Base-by-base conservation (phyloP, 371 early-diverging fungal genomes). In the Phascolomyces articulosus region DNA sequence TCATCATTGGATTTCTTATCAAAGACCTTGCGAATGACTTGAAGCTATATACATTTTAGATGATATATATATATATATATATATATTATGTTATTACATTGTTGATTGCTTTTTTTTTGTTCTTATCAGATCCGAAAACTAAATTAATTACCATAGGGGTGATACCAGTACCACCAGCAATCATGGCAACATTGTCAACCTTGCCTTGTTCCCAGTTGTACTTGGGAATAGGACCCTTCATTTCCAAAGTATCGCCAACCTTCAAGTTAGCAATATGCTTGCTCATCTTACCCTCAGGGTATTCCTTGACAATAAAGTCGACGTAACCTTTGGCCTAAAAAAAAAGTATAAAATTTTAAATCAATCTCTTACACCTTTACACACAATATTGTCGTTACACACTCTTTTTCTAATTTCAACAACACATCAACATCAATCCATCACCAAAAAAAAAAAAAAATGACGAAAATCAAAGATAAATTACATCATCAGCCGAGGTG, bases 211-310 rank as follows among this genome's bases (percentile, higher is more conserved):
- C 80, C 84, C 95, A 92, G 62, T 85, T 74, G 70, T 85, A 92
- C 84, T 97, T 98, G 70, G 78, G 70, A 66, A 95, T 88, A 27
- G 98, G 98, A 7, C 98, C 98, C 86, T 96, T 96, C 75, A 96
- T 83, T 15, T 91, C 86, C 9, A 97, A 80, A 11, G 67, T 74
- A 40, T 98, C 97, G 29, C 98, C 97, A 24, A 86, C 82, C 74
- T 91, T 91, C 72, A 96, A 72, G 60, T 67, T 69, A 77, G 85
- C 85, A 66, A 96, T 89, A 79, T 93, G 88, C 57, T 80, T 76
- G 40, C 93, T 92, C 90, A 95, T 89, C 65, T 86, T 82, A 27
- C 93, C 93, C 24, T 78, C 82, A 60, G 69, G 68, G 53, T 88
- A 98, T 47, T 73, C 74, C 79, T 98, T 98, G 78, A 98, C 81